A percentile compares a stretch with the other conserved stretches of the same genome.
Evolutionary conservation across 2,329 filamentous ascomycete genomes (phyloP).

Genomic region (Aulographum hederae): DNA sequence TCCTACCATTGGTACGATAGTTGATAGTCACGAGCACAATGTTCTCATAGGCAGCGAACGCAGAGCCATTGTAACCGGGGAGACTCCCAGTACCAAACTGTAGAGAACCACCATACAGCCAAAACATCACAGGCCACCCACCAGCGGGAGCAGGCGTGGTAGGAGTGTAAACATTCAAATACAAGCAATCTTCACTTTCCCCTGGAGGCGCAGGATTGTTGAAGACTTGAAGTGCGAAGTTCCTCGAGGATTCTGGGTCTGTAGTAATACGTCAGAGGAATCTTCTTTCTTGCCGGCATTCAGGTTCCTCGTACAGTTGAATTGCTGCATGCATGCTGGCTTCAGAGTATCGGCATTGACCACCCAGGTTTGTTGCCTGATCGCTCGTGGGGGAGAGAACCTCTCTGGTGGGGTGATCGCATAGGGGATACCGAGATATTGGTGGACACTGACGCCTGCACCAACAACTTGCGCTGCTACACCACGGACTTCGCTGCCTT

Average conservation of each 20-base stretch:
- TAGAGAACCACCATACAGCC: conserved; percentile 22
- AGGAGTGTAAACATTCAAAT: conserved; percentile 21
- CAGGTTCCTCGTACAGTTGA: neutral
- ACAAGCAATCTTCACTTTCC: conserved; percentile 22
- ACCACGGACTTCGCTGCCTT: too few species aligned
- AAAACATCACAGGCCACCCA: conserved; percentile 20
- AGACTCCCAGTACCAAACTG: conserved; percentile 13
- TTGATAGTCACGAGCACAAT: conserved; percentile 18
- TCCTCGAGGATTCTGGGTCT: neutral
- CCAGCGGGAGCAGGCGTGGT: conserved; percentile 6
- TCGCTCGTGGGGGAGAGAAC: conserved; percentile 1
- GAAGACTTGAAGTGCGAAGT: conserved; percentile 5
- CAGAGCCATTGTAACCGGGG: conserved; percentile 16
- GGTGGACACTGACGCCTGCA: conserved; percentile 1
- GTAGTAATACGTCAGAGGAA: too few species aligned
- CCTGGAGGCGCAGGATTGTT: conserved; percentile 10
- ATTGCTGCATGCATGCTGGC: conserved; percentile 5
- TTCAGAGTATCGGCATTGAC: neutral
- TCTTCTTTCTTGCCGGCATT: neutral
- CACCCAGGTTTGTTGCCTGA: neutral
- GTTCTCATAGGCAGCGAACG: conserved; percentile 17
- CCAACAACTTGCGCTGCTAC: too few species aligned
- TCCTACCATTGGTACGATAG: conserved; percentile 13
- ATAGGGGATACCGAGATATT: conserved; percentile 4
- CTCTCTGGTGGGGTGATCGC: conserved; percentile 1